phyloP scores from a whole-genome alignment of 2,329 filamentous ascomycete genomes.

The Sporothrix brasiliensis region DNA sequence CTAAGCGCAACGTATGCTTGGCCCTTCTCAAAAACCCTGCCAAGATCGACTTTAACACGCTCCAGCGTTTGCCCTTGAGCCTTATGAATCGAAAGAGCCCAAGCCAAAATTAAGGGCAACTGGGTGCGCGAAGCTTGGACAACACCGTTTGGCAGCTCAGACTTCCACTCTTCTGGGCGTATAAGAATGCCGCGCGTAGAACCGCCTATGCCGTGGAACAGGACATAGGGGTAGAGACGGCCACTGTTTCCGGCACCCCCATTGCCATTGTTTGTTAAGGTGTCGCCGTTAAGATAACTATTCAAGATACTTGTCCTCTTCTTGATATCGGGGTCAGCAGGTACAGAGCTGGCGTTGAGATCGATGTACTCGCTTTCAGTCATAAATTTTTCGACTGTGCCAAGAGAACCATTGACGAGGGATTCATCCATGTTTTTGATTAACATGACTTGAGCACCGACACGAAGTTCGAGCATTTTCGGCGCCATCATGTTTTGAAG shows the following conservation, averaged over 20 bases:
- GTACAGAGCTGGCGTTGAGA: constrained; percentile 9
- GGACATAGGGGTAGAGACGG: constrained; percentile 72
- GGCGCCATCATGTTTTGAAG: constrained; percentile 93
- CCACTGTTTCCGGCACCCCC: constrained; percentile 53
- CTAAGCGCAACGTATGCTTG: constrained; percentile 97
- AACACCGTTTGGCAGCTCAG: constrained; percentile 93
- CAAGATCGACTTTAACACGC: constrained; percentile 90
- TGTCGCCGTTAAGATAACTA: constrained; percentile 45
- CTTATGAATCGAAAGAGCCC: constrained; percentile 97
- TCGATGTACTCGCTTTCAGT: constrained; percentile 48
- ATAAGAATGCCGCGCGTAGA: constrained; percentile 76
- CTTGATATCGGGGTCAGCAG: constrained; percentile 50
- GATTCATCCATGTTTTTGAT: constrained; percentile 98
- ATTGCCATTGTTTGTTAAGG: constrained; percentile 34
- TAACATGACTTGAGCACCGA: constrained; percentile 97
- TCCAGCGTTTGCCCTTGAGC: constrained; percentile 94
- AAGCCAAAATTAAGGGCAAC: constrained; percentile 87
- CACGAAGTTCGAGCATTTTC: constrained; percentile 75
- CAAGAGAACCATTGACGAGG: constrained; percentile 91
- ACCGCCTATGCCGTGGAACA: constrained; percentile 79
- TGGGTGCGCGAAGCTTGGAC: constrained; percentile 84
- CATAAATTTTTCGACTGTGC: constrained; percentile 81
- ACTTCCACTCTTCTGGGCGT: constrained; percentile 89
- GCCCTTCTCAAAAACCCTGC: constrained; percentile 92
- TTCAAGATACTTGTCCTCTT: constrained; percentile 61